Conservation (phyloP, 352 stramenopile genomes). For the Pythium utonaiense region DNA sequence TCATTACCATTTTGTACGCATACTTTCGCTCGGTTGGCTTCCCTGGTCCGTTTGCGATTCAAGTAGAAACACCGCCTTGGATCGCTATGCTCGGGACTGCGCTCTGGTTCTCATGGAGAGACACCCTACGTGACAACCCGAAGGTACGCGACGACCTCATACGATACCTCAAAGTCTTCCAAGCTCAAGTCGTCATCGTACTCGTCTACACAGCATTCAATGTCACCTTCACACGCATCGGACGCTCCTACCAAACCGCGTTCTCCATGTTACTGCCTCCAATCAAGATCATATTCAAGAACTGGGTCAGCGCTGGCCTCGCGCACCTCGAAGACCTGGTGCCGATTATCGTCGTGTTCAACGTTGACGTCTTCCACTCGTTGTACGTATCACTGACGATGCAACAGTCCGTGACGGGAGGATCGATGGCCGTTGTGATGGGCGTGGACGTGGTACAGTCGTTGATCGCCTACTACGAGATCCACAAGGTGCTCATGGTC, state of each 20-base stretch:
- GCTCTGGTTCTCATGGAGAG: background rate
- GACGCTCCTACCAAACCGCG: background rate
- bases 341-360: slow-evolving; percentile 27
- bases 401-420: slow-evolving; percentile 24
- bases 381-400: slow-evolving; percentile 27
- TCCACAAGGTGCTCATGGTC: background rate
- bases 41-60: slow-evolving; percentile 2
- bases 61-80: background rate
- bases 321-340: slow-evolving; percentile 10
- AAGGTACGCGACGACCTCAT: background rate
- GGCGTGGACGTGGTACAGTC: slow-evolving; percentile 4
- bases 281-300: slow-evolving; percentile 1
- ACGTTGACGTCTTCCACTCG: slow-evolving; percentile 26
- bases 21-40: slow-evolving; percentile 1
- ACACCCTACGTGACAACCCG: background rate
- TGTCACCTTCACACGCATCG: background rate
- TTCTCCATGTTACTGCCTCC: background rate
- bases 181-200: slow-evolving; percentile 5
- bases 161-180: slow-evolving; percentile 2
- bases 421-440: slow-evolving; percentile 6
- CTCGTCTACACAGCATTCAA: slow-evolving; percentile 4
- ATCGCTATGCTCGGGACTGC: background rate
- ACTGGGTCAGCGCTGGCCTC: background rate
- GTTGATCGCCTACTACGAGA: background rate
- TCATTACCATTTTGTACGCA: background rate